Evolutionary conservation across 495 filamentous ascomycete species (phyloP).

Genomic region (Lepidopterella palustris): DNA sequence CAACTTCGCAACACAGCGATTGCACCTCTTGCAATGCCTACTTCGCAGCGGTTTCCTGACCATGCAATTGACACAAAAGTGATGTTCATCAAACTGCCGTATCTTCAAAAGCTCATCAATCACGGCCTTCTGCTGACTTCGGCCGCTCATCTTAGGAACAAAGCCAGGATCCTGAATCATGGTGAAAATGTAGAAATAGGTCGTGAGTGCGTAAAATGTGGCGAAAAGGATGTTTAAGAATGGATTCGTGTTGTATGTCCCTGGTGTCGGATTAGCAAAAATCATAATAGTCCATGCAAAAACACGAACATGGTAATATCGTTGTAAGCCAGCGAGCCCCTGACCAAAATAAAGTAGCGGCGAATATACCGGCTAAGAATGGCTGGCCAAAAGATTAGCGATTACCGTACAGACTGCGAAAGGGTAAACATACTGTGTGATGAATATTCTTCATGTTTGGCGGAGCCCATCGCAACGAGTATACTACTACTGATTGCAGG

Average conservation of each 20-base stretch:
- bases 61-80: constrained; percentile 94
- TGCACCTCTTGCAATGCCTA: constrained; percentile 89
- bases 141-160: constrained; percentile 84
- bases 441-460: constrained; percentile 81
- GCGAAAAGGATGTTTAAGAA: constrained; percentile 71
- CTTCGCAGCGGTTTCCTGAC: constrained; percentile 81
- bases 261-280: constrained; percentile 37
- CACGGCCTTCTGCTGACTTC: constrained; percentile 77
- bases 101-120: constrained; percentile 75
- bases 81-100: constrained; percentile 88
- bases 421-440: constrained; percentile 58
- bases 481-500: constrained; percentile 72
- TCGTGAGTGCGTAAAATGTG: constrained; percentile 54
- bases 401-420: neutral
- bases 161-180: constrained; percentile 89
- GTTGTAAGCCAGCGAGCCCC: constrained; percentile 65
- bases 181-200: constrained; percentile 78
- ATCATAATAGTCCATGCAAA: constrained; percentile 2
- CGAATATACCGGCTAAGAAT: constrained; percentile 89
- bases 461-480: constrained; percentile 71
- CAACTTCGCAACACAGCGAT: constrained; percentile 89
- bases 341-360: constrained; percentile 77
- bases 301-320: constrained; percentile 59
- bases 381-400: constrained; percentile 47
- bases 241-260: constrained; percentile 55